Percentiles rank a stretch among this genome's conserved stretches.
Evolutionary conservation across 129 eudicot genomes (phyloP).

Genomic region (Centella asiatica): DNA sequence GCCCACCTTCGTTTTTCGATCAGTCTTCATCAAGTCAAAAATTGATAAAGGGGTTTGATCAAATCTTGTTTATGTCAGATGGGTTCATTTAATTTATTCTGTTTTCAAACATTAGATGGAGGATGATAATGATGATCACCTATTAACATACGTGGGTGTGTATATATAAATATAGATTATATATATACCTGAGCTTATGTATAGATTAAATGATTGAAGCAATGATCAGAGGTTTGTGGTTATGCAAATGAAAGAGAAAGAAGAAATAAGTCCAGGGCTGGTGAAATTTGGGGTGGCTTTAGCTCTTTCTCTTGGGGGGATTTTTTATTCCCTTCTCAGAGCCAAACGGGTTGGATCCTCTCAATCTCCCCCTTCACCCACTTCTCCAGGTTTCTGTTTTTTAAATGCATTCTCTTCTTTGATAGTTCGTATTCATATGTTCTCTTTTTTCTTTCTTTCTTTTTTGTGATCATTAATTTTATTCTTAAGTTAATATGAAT

Average conservation of each 20-base stretch:
- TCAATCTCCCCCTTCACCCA: conserved; percentile 17
- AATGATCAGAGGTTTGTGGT: conserved; percentile 8
- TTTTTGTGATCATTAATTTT: background rate
- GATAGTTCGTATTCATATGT: background rate
- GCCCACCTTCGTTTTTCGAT: background rate
- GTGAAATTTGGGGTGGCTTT: conserved; percentile 69
- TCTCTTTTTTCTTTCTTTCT: background rate
- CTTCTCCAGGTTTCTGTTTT: conserved; percentile 24
- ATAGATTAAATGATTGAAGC: background rate
- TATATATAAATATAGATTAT: too few species aligned
- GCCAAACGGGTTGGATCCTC: conserved; percentile 37
- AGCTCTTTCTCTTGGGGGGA: conserved; percentile 69
- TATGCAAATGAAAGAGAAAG: conserved; percentile 42
- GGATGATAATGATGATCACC: background rate
- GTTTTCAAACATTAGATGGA: background rate
- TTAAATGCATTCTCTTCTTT: background rate
- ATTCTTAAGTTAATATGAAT: background rate
- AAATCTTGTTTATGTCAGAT: background rate
- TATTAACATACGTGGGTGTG: too few species aligned
- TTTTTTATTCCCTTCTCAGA: conserved; percentile 37
- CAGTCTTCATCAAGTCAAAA: background rate
- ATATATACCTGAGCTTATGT: background rate
- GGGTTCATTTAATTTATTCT: background rate
- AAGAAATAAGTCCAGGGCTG: conserved; percentile 36
- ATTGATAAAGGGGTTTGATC: background rate